Evolutionary conservation across 2,329 filamentous ascomycete genomes (phyloP).

Genomic region (Phoma sp.): DNA sequence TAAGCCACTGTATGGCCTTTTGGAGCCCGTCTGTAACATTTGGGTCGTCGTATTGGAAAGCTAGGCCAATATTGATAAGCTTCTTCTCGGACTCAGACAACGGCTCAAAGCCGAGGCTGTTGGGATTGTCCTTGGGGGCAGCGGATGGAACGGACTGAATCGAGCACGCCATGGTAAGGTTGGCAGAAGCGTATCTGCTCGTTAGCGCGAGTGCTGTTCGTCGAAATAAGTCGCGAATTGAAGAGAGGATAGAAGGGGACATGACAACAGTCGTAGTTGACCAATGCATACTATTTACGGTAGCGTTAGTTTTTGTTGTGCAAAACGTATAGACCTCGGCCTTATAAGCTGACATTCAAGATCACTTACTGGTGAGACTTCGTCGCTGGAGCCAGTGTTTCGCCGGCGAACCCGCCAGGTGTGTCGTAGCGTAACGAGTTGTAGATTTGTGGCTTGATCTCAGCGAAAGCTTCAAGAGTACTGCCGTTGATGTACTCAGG

Average conservation of each 20-base stretch:
- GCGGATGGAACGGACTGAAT: slow-evolving; percentile 12
- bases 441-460: slow-evolving; percentile 10
- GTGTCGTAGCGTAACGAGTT: slow-evolving; percentile 37
- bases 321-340: too few relatives aligned
- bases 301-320: too few relatives aligned
- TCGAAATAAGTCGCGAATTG: background rate
- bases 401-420: background rate
- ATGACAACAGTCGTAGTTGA: too few relatives aligned
- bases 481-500: background rate
- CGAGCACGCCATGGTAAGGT: slow-evolving; percentile 6
- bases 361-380: background rate
- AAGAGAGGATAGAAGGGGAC: too few relatives aligned
- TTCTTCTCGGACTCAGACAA: background rate
- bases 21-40: slow-evolving; percentile 22
- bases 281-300: too few relatives aligned
- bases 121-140: slow-evolving; percentile 3
- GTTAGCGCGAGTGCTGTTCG: background rate
- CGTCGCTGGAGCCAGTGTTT: background rate
- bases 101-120: slow-evolving; percentile 6
- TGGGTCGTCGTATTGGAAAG: slow-evolving; percentile 30
- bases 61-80: slow-evolving; percentile 6
- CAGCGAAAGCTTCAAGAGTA: slow-evolving; percentile 1
- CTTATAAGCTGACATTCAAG: too few relatives aligned
- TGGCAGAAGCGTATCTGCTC: background rate
- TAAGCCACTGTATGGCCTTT: background rate